Evolutionary conservation across 805 yeast genomes (phyloP).

Genomic region (Yamadazyma phyllophila): DNA sequence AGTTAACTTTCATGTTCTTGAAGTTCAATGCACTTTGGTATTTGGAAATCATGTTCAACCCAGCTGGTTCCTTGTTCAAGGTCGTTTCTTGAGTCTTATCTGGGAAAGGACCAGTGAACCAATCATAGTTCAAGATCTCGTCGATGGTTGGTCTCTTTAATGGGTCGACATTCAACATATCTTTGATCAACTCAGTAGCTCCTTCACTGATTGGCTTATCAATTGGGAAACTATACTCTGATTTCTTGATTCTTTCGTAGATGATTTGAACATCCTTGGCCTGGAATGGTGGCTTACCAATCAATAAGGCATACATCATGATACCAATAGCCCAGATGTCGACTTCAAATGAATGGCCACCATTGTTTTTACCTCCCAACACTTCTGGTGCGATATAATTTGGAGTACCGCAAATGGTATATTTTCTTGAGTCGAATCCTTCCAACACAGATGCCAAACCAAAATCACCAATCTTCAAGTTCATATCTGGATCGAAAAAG

Average conservation of each 20-base stretch:
- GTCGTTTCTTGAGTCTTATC: constrained; percentile 59
- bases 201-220: constrained; percentile 65
- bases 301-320: constrained; percentile 87
- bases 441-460: constrained; percentile 96
- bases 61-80: constrained; percentile 60
- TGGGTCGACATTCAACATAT: constrained; percentile 77
- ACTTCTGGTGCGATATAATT: constrained; percentile 99
- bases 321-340: constrained; percentile 98
- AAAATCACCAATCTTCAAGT: constrained; percentile 94
- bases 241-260: constrained; percentile 84
- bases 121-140: constrained; percentile 75
- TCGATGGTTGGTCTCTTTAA: constrained; percentile 74
- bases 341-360: constrained; percentile 94
- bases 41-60: constrained; percentile 49
- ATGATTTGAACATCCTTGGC: constrained; percentile 90
- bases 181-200: constrained; percentile 70
- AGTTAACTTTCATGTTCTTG: constrained; percentile 57
- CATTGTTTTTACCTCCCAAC: constrained; percentile 78
- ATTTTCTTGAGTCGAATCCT: constrained; percentile 65
- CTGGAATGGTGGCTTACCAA: constrained; percentile 98
- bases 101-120: constrained; percentile 90
- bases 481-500: constrained; percentile 91
- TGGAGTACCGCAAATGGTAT: constrained; percentile 98
- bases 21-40: constrained; percentile 68
- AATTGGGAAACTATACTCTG: constrained; percentile 76